Evolutionary conservation across 352 stramenopile species (phyloP), one percentile per base, ranked within the genome.

Genomic region (Phytopythium cucurbitacearum): DNA sequence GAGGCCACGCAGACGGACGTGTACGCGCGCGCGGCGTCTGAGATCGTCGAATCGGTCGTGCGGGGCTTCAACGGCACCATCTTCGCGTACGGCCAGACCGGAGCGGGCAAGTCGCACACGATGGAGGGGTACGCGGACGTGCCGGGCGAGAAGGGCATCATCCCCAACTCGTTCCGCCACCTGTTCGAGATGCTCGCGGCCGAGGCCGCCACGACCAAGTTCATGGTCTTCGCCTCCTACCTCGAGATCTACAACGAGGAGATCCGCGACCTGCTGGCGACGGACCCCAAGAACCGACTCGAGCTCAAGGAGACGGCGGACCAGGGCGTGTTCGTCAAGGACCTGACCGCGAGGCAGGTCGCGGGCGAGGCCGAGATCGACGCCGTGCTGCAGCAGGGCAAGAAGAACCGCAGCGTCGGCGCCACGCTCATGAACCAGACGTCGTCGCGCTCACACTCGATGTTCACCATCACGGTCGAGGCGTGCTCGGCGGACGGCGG

Each of bases 171-270:
- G 1, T 97, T 97, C 63, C 87, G 97, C 54, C 94, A 98, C 61
- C 97, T 99, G 51, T 99, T 98, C 62, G 91, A 98, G 53, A 81
- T 91, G 50, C 94, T 99, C 48, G 72, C 78, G 16, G 65, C 67
- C 2, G 82, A 87, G 38, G 66, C 80, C 10, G 77, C 82, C 48
- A 78, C 85, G 46, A 64, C 58, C 47, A 89, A 95, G 44, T 98
- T 97, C 60, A 80, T 98, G 46, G 94, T 99, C 7, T 81, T 94
- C 51, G 89, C 95, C 7, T 97, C 84, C 12, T 98, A 98, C 62
- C 76, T 98, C 38, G 95, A 99, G 65, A 98, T 99, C 56, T 99
- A 99, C 76, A 98, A 98, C 65, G 96, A 99, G 78, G 92, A 99
- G 59, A 98, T 99, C 62, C 76, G 91, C 16, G 96, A 99, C 56